Evolutionary conservation across 257 asterid genomes (phyloP).

Genomic region (Marsdenia floribunda): DNA sequence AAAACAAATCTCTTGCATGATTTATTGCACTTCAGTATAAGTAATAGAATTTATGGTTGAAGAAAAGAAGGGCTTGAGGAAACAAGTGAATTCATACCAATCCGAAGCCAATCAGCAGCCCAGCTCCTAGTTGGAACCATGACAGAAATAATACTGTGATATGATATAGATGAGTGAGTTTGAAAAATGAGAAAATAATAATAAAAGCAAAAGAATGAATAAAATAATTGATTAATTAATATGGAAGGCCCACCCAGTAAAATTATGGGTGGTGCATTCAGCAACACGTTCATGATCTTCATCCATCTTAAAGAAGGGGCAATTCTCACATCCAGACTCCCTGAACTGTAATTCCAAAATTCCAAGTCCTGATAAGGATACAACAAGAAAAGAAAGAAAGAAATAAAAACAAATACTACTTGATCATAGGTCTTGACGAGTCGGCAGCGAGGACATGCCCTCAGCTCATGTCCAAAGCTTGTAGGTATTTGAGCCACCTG

Average conservation of each 20-base stretch:
- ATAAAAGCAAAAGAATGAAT: neutral
- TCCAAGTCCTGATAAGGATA: neutral
- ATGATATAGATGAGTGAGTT: neutral
- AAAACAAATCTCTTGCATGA: too few species aligned
- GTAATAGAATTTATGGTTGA: too few species aligned
- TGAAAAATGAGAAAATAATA: neutral
- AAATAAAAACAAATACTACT: conserved; percentile 24
- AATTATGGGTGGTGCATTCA: conserved; percentile 85
- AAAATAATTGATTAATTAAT: too few species aligned
- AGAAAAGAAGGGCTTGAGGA: neutral
- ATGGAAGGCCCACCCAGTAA: conserved; percentile 49
- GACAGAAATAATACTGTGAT: conserved; percentile 66
- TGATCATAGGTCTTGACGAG: conserved; percentile 95
- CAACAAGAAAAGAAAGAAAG: neutral
- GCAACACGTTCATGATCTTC: conserved; percentile 80
- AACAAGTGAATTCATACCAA: conserved; percentile 43
- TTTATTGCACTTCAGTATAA: too few species aligned
- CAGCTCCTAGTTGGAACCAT: conserved; percentile 89
- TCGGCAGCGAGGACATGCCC: conserved; percentile 96
- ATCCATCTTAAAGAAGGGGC: conserved; percentile 84
- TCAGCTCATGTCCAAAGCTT: conserved; percentile 90
- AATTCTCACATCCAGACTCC: conserved; percentile 88
- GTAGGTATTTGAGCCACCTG: conserved; percentile 85
- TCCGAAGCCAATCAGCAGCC: conserved; percentile 98
- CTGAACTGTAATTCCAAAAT: conserved; percentile 53